Evolutionary conservation across 176 grass and related monocot genomes (phyloP).

Genomic region (Dendrocalamus sinicus): DNA sequence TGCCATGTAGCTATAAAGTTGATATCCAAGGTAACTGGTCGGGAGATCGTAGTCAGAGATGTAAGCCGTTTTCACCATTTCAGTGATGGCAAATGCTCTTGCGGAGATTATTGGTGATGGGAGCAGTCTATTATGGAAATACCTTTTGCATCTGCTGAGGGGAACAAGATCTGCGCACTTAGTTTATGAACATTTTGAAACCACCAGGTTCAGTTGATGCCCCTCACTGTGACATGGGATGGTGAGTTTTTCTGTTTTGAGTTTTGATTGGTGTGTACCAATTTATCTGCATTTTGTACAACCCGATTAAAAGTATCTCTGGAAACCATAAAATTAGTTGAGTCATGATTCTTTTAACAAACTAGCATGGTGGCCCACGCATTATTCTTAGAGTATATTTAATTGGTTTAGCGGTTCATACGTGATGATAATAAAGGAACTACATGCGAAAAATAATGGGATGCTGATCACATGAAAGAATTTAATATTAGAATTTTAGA

Average conservation of each 20-base stretch:
- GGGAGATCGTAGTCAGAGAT: conserved; percentile 80
- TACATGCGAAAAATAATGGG: no score
- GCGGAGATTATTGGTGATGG: conserved; percentile 70
- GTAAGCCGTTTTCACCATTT: conserved; percentile 79
- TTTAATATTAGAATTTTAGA: no score
- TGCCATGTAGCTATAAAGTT: conserved; percentile 77
- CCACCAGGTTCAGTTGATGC: conserved; percentile 20
- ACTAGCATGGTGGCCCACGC: no score
- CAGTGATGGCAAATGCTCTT: conserved; percentile 67
- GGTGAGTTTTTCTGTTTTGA: conserved; percentile 12
- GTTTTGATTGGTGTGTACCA: conserved; percentile 7
- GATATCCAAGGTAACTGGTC: conserved; percentile 55
- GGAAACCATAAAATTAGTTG: background rate
- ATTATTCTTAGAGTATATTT: no score
- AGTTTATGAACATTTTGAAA: background rate
- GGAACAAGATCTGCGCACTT: background rate
- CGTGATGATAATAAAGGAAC: no score
- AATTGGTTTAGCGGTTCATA: no score
- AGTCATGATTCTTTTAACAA: background rate
- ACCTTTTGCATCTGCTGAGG: conserved; percentile 17
- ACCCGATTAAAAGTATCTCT: background rate
- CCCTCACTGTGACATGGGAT: background rate
- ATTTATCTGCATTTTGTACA: background rate
- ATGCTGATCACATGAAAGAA: no score
- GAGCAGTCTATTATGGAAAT: background rate